Percentiles rank a stretch among this genome's conserved stretches.
phyloP scores from a whole-genome alignment of 176 grass and related monocot species.

The Panicum miliaceum region DNA sequence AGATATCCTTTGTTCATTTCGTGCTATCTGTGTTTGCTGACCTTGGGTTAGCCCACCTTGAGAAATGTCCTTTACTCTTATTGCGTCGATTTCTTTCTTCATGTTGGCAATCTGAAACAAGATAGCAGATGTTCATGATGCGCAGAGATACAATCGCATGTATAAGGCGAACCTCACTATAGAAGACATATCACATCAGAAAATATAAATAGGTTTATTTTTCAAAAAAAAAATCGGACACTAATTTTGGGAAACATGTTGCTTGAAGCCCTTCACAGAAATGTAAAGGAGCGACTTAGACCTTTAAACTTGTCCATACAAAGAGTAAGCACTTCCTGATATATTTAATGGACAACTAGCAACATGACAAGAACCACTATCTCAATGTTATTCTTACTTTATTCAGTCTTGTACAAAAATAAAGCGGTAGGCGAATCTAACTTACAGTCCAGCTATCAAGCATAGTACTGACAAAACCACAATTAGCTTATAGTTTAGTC shows the following conservation, averaged over 20 bases:
- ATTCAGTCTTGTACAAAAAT: neutral
- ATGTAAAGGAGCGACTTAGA: neutral
- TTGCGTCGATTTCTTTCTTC: slow-evolving; percentile 99
- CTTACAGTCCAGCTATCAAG: neutral
- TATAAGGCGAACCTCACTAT: neutral
- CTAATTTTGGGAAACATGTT: neutral
- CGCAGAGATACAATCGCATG: slow-evolving; percentile 22
- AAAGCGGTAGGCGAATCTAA: neutral
- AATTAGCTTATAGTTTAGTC: too few species aligned
- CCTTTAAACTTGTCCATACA: neutral
- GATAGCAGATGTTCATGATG: slow-evolving; percentile 11
- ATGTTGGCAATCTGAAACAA: slow-evolving; percentile 82
- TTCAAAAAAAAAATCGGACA: neutral
- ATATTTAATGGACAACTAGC: neutral
- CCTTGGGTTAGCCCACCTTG: slow-evolving; percentile 99
- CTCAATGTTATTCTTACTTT: neutral
- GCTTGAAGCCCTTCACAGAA: neutral
- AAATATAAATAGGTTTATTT: slow-evolving; percentile 3
- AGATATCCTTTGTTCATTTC: slow-evolving; percentile 94
- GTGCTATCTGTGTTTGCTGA: slow-evolving; percentile 99
- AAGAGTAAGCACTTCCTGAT: slow-evolving; percentile 1
- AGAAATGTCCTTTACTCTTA: slow-evolving; percentile 88
- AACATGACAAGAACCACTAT: neutral
- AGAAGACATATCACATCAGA: neutral
- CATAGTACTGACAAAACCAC: neutral